Conservation (phyloP, 257 asterid genomes). For the Verbena officinalis region DNA sequence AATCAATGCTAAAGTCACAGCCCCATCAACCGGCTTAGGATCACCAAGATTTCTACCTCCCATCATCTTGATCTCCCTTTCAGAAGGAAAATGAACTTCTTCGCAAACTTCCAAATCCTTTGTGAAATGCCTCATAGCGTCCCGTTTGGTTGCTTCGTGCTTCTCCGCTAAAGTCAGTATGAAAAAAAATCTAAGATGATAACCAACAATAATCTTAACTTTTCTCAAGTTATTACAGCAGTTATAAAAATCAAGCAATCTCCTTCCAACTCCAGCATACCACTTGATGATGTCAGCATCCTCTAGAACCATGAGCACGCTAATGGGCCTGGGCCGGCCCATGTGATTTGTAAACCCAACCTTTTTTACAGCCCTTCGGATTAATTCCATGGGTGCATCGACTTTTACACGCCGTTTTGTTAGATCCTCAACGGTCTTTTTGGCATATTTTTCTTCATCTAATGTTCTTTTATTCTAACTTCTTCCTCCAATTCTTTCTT, state of each 20-base stretch:
- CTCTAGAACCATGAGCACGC: constrained; percentile 74
- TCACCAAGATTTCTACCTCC: constrained; percentile 69
- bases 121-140: constrained; percentile 71
- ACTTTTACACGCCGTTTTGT: constrained; percentile 69
- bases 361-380: constrained; percentile 60
- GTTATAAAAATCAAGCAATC: constrained; percentile 83
- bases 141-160: constrained; percentile 83
- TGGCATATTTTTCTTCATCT: constrained; percentile 65
- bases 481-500: constrained; percentile 63
- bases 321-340: constrained; percentile 95
- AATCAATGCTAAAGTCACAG: constrained; percentile 57
- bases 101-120: constrained; percentile 66
- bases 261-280: constrained; percentile 90
- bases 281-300: constrained; percentile 83
- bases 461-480: constrained; percentile 54
- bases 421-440: constrained; percentile 68
- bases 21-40: constrained; percentile 79
- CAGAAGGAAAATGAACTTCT: constrained; percentile 67
- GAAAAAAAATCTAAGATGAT: constrained; percentile 89
- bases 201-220: constrained; percentile 63
- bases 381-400: constrained; percentile 74
- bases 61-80: constrained; percentile 78
- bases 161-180: constrained; percentile 83
- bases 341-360: constrained; percentile 81
- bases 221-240: constrained; percentile 85